Evolutionary conservation across 1,139 yeast species (phyloP).

Genomic region (Diutina siamensis): DNA sequence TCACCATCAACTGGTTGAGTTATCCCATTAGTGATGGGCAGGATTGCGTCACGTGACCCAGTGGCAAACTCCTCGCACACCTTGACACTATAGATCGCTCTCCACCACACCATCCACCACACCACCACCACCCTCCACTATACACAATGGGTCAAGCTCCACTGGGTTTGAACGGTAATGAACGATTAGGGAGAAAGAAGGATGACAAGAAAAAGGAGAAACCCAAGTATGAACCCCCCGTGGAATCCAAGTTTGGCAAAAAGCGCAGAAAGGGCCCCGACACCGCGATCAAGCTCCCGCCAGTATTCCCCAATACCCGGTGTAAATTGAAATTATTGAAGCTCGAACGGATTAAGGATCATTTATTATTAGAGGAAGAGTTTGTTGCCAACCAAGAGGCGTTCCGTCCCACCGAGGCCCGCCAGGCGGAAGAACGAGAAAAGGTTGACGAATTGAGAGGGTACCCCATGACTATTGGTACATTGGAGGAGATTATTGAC

Average conservation of each 20-base stretch:
- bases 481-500: slow-evolving; percentile 91
- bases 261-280: slow-evolving; percentile 91
- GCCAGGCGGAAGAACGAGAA: slow-evolving; percentile 91
- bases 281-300: slow-evolving; percentile 72
- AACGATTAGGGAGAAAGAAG: slow-evolving; percentile 49
- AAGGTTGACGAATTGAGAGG: slow-evolving; percentile 95
- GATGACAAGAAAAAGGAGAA: slow-evolving; percentile 72
- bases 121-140: background rate
- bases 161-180: slow-evolving; percentile 60
- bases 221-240: slow-evolving; percentile 98
- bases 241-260: slow-evolving; percentile 84
- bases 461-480: slow-evolving; percentile 93
- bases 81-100: too few relatives aligned
- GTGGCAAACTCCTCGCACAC: background rate
- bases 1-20: too few relatives aligned
- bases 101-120: background rate
- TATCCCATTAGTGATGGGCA: too few relatives aligned
- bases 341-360: slow-evolving; percentile 95
- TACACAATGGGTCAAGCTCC: slow-evolving; percentile 30
- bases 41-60: background rate
- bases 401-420: slow-evolving; percentile 91
- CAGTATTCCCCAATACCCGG: slow-evolving; percentile 84
- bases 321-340: slow-evolving; percentile 84
- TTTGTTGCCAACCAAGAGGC: slow-evolving; percentile 92
- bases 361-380: slow-evolving; percentile 87